phyloP scores from a whole-genome alignment of 2,329 filamentous ascomycete genomes.

The Delphinella strobiligena region DNA sequence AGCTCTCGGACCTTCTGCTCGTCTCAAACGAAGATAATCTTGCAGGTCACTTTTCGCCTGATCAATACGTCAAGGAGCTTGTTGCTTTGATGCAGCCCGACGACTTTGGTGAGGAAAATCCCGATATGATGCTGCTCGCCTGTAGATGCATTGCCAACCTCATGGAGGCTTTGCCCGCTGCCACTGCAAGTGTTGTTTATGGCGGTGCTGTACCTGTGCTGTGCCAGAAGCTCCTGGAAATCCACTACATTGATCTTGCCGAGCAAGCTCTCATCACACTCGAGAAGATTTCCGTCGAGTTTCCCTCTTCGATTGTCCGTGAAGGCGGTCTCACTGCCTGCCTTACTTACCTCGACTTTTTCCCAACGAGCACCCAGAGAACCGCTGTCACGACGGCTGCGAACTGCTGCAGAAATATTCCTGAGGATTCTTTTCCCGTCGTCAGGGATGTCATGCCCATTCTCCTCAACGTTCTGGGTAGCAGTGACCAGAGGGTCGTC shows the following conservation, averaged over 20 bases:
- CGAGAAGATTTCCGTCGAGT: slow-evolving; percentile 95
- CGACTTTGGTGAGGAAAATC: slow-evolving; percentile 78
- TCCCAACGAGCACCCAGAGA: slow-evolving; percentile 89
- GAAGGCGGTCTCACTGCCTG: slow-evolving; percentile 95
- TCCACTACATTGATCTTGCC: slow-evolving; percentile 92
- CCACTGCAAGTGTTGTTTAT: slow-evolving; percentile 91
- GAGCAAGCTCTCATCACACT: slow-evolving; percentile 94
- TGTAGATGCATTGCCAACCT: slow-evolving; percentile 92
- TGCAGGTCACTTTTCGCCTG: slow-evolving; percentile 86
- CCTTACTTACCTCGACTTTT: slow-evolving; percentile 91
- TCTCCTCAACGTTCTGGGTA: slow-evolving; percentile 75
- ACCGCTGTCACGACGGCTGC: slow-evolving; percentile 95
- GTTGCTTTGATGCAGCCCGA: slow-evolving; percentile 84
- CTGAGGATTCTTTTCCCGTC: slow-evolving; percentile 82
- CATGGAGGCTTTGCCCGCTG: slow-evolving; percentile 91
- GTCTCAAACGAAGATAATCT: slow-evolving; percentile 96
- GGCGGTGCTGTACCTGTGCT: slow-evolving; percentile 91
- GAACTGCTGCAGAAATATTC: slow-evolving; percentile 95
- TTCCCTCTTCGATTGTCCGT: slow-evolving; percentile 85
- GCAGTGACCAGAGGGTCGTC: slow-evolving; percentile 91
- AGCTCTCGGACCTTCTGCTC: slow-evolving; percentile 82
- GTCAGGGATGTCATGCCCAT: slow-evolving; percentile 96
- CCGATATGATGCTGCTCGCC: slow-evolving; percentile 92
- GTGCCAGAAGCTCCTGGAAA: slow-evolving; percentile 89
- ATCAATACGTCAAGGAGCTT: slow-evolving; percentile 90